These are phyloP conservation scores for Aspergillus costaricaensis DNA, from an alignment of 2,329 filamentous ascomycete species.

Conservation along the genomic window DNA sequence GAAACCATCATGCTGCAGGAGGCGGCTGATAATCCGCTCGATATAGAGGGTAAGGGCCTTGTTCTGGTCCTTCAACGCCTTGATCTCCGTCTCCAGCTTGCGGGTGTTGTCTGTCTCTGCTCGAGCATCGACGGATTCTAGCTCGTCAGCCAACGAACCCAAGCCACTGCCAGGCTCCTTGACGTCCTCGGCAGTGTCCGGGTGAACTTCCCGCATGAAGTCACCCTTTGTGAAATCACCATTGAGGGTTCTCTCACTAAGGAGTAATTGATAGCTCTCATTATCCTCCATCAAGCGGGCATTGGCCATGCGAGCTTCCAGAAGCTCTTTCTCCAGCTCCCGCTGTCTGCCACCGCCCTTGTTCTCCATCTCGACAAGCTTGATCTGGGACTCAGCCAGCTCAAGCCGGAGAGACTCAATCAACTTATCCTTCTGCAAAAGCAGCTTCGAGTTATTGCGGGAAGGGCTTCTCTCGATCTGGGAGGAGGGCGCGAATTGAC, in stretches of 20 bases:
- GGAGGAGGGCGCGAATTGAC: conserved; percentile 82
- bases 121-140: conserved; percentile 68
- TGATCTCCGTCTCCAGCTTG: conserved; percentile 77
- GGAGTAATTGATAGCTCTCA: conserved; percentile 92
- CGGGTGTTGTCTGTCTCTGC: conserved; percentile 62
- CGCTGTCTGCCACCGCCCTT: conserved; percentile 82
- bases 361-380: conserved; percentile 91
- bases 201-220: conserved; percentile 63
- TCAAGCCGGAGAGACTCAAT: conserved; percentile 92
- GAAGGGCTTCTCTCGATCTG: conserved; percentile 86
- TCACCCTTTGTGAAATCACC: conserved; percentile 85
- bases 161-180: conserved; percentile 44
- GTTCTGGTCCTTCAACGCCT: conserved; percentile 85
- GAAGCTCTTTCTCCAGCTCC: conserved; percentile 84
- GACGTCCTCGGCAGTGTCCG: conserved; percentile 44
- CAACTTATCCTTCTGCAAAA: conserved; percentile 93
- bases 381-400: conserved; percentile 92
- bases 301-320: conserved; percentile 94
- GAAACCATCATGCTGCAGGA: conserved; percentile 92
- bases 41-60: conserved; percentile 97
- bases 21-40: conserved; percentile 96
- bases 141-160: conserved; percentile 79
- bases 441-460: conserved; percentile 81
- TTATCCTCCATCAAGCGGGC: conserved; percentile 97
- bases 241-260: conserved; percentile 93